Evolutionary conservation across 1,284 basidiomycete species (phyloP).

Genomic region (Malassezia globosa): DNA sequence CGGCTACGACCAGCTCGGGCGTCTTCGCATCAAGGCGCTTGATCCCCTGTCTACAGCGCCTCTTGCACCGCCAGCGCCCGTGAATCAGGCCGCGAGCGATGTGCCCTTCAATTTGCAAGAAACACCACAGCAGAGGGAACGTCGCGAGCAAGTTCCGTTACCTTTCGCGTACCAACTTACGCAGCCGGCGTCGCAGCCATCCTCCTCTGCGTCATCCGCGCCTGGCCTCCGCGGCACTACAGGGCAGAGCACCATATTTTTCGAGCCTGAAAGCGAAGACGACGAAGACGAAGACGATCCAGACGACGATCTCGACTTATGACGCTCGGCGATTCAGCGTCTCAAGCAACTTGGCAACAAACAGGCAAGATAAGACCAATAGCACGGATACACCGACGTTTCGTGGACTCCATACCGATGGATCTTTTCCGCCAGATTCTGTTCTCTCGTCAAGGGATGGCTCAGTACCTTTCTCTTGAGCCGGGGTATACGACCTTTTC

Average conservation of each 20-base stretch:
- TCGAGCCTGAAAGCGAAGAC: slow-evolving; percentile 38
- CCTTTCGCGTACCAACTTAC: slow-evolving; percentile 35
- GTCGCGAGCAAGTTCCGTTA: slow-evolving; percentile 29
- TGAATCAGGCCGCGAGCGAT: slow-evolving; percentile 13
- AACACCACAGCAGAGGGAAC: slow-evolving; percentile 22
- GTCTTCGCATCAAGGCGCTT: slow-evolving; percentile 6
- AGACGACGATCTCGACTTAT: slow-evolving; percentile 39
- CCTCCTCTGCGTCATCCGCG: too few relatives aligned
- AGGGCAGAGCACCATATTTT: slow-evolving; percentile 35
- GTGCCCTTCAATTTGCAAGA: slow-evolving; percentile 35
- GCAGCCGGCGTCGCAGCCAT: background rate
- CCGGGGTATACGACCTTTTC: background rate
- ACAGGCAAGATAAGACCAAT: slow-evolving; percentile 3
- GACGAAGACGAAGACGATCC: slow-evolving; percentile 44
- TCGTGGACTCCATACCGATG: background rate
- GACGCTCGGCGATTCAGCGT: slow-evolving; percentile 9
- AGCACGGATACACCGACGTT: background rate
- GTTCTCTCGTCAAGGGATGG: too few relatives aligned
- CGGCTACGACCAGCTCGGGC: background rate
- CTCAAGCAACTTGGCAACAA: slow-evolving; percentile 46
- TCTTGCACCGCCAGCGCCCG: slow-evolving; percentile 6
- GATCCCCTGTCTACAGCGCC: background rate
- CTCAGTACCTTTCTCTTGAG: too few relatives aligned
- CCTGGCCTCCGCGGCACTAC: slow-evolving; percentile 26
- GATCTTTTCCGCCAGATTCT: too few relatives aligned